These are phyloP conservation scores for Vaccinium corymbosum DNA, from an alignment of 148 eudicot genomes.

Conservation along the genomic window DNA sequence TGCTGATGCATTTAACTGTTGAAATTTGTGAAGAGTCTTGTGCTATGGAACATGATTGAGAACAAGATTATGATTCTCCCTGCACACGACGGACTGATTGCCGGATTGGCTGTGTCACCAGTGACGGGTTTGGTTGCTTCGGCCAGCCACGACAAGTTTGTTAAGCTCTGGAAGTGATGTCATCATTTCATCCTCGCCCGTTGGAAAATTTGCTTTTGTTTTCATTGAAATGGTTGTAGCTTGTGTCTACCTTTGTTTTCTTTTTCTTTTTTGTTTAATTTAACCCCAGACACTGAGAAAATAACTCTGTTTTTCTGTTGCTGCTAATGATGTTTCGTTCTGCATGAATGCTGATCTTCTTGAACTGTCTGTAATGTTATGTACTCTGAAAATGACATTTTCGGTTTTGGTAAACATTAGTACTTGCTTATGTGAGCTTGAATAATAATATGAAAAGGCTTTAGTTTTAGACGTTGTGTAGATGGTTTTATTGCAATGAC, in stretches of 20 bases:
- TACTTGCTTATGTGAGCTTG: neutral
- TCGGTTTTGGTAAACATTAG: neutral
- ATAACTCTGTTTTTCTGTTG: neutral
- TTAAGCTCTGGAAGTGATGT: constrained; percentile 75
- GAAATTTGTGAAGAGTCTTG: constrained; percentile 51
- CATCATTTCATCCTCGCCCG: neutral
- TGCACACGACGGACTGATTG: constrained; percentile 73
- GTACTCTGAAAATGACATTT: neutral
- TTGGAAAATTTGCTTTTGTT: neutral
- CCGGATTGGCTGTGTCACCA: constrained; percentile 59
- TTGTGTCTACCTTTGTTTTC: neutral
- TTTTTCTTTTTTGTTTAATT: neutral
- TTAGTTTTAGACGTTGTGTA: too few species aligned
- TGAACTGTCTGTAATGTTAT: neutral
- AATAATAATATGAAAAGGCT: too few species aligned
- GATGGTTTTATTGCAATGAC: too few species aligned
- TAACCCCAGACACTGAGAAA: neutral
- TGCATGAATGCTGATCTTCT: neutral
- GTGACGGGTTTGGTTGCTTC: constrained; percentile 74
- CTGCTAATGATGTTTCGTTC: neutral
- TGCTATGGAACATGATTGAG: constrained; percentile 92
- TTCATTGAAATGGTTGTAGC: neutral
- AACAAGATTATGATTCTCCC: constrained; percentile 71
- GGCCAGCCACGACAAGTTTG: constrained; percentile 77
- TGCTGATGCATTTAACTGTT: too few species aligned